Conservation (phyloP, 371 early-diverging fungal genomes). For the Paraphysoderma sedebokerense region DNA sequence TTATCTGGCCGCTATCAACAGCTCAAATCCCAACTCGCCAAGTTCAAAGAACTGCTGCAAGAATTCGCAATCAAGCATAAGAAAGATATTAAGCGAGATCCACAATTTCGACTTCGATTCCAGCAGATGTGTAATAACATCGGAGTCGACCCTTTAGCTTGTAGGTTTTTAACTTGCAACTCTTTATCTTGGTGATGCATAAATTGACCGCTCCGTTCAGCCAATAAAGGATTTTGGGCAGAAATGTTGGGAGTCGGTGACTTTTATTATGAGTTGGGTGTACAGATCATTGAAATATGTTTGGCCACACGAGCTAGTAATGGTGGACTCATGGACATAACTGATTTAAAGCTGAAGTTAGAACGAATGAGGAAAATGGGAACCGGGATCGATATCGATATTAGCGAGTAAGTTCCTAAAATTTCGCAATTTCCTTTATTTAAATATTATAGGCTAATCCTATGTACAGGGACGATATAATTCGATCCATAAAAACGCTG, state of each 20-base stretch:
- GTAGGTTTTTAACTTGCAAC: slow-evolving; percentile 28
- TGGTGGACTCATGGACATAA: slow-evolving; percentile 78
- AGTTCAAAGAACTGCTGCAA: slow-evolving; percentile 64
- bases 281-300: slow-evolving; percentile 81
- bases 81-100: slow-evolving; percentile 73
- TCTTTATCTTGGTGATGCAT: background rate
- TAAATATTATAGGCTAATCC: background rate
- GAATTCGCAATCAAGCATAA: slow-evolving; percentile 69
- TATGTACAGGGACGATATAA: slow-evolving; percentile 56
- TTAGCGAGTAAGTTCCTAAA: background rate
- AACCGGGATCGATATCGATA: background rate
- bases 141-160: slow-evolving; percentile 90
- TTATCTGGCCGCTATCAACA: slow-evolving; percentile 12
- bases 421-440: background rate
- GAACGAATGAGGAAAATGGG: slow-evolving; percentile 27
- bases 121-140: slow-evolving; percentile 83
- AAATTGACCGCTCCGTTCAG: slow-evolving; percentile 14
- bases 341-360: slow-evolving; percentile 49
- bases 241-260: slow-evolving; percentile 90
- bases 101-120: slow-evolving; percentile 74
- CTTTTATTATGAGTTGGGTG: slow-evolving; percentile 88
- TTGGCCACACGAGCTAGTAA: slow-evolving; percentile 60
- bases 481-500: slow-evolving; percentile 62
- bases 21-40: slow-evolving; percentile 54
- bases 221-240: slow-evolving; percentile 88